Percentiles rank a stretch among this genome's conserved stretches.
Conservation (phyloP, 2,329 filamentous ascomycete genomes). For the Epichloe glyceriae region DNA sequence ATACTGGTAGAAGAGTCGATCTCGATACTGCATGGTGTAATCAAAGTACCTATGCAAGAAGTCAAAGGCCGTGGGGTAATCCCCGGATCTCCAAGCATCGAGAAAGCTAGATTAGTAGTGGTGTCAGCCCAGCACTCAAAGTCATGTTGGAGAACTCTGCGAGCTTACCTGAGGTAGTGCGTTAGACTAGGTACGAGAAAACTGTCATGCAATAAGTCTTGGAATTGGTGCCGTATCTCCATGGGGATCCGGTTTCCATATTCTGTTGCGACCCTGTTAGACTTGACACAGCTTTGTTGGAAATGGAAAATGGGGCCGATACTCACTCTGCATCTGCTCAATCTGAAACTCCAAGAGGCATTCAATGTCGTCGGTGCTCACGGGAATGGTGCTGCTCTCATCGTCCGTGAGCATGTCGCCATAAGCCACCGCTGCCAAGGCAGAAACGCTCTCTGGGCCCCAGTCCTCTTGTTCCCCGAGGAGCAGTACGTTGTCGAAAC, state of each 20-base stretch:
- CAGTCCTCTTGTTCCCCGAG: constrained; percentile 38
- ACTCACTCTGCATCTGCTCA: constrained; percentile 67
- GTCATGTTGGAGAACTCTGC: neutral
- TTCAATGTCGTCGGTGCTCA: constrained; percentile 71
- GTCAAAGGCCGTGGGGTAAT: constrained; percentile 83
- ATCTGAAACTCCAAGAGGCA: constrained; percentile 78
- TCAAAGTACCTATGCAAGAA: constrained; percentile 91
- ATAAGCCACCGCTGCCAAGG: constrained; percentile 35
- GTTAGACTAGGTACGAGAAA: constrained; percentile 57
- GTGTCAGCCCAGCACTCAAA: neutral
- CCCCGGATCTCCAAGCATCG: constrained; percentile 82
- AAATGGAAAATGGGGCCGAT: neutral
- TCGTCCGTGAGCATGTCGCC: constrained; percentile 38
- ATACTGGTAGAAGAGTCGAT: constrained; percentile 85
- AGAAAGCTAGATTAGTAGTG: constrained; percentile 49
- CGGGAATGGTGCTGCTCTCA: constrained; percentile 26
- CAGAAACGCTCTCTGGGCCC: constrained; percentile 27
- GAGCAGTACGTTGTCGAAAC: constrained; percentile 45
- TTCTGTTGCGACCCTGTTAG: constrained; percentile 29
- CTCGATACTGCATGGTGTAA: constrained; percentile 78
- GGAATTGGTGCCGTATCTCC: constrained; percentile 59
- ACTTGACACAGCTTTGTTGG: neutral
- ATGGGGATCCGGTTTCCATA: constrained; percentile 67
- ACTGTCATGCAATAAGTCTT: constrained; percentile 53
- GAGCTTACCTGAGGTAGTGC: constrained; percentile 55